phyloP scores from a whole-genome alignment of 2,329 filamentous ascomycete species.

The Hymenotorrendiella dingleyae region DNA sequence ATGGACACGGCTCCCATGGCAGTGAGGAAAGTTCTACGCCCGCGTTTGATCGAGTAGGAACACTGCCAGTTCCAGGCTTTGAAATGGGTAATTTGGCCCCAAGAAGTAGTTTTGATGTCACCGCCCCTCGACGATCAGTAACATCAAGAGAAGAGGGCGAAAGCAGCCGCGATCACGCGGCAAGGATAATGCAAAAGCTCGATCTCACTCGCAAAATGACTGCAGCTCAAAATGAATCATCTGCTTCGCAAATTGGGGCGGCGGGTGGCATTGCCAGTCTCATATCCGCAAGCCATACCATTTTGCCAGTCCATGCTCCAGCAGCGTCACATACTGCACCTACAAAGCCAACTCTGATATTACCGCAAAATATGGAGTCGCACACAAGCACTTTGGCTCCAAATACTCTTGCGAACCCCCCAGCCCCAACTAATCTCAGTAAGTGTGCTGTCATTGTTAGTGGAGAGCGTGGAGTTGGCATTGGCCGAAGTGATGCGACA shows the following conservation, averaged over 20 bases:
- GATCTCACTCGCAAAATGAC: constrained; percentile 80
- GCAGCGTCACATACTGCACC: constrained; percentile 23
- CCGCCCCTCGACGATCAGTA: constrained; percentile 41
- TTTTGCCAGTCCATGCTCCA: constrained; percentile 59
- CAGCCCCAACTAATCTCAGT: constrained; percentile 78
- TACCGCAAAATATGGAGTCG: constrained; percentile 37
- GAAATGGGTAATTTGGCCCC: constrained; percentile 42
- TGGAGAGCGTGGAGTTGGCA: constrained; percentile 64
- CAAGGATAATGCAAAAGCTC: constrained; percentile 86
- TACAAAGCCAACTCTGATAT: constrained; percentile 31
- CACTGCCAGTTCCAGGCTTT: constrained; percentile 57
- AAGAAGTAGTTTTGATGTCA: constrained; percentile 69
- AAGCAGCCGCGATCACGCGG: constrained; percentile 71
- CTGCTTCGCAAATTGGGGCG: constrained; percentile 35
- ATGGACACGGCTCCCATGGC: constrained; percentile 47
- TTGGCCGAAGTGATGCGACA: constrained; percentile 54
- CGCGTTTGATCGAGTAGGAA: constrained; percentile 54
- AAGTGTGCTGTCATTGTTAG: constrained; percentile 77
- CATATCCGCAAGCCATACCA: constrained; percentile 76
- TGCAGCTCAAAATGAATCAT: constrained; percentile 35
- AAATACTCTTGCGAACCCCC: constrained; percentile 74
- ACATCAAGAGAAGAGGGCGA: constrained; percentile 65
- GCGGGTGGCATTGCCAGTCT: constrained; percentile 72
- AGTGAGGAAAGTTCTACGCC: constrained; percentile 41
- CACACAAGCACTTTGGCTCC: constrained; percentile 67